These are phyloP conservation scores for Collybia mongolica DNA, from an alignment of 768 basidiomycete species.

Conservation along the genomic window DNA sequence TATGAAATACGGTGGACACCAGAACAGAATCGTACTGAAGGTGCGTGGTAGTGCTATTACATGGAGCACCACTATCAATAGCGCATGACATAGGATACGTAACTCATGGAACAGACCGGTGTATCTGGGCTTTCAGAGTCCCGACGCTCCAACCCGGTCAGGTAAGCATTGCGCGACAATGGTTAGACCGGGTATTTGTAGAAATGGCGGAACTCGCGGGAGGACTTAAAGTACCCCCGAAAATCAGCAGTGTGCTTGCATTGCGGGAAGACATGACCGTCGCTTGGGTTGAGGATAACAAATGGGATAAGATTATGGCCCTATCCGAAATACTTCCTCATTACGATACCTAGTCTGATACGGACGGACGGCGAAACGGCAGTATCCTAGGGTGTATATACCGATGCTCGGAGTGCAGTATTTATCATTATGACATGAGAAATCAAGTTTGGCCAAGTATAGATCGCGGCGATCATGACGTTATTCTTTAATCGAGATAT, in stretches of 20 bases:
- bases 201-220: slow-evolving; percentile 42
- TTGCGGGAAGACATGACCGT: slow-evolving; percentile 51
- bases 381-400: too few species aligned
- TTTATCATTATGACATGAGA: too few species aligned
- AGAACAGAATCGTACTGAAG: slow-evolving; percentile 52
- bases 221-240: slow-evolving; percentile 24
- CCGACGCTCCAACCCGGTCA: slow-evolving; percentile 49
- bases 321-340: background rate
- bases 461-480: too few species aligned
- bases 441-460: too few species aligned
- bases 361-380: too few species aligned
- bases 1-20: slow-evolving; percentile 74
- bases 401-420: too few species aligned
- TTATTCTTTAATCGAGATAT: too few species aligned
- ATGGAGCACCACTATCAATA: background rate
- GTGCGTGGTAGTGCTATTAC: slow-evolving; percentile 28
- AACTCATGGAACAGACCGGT: slow-evolving; percentile 67
- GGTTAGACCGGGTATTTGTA: slow-evolving; percentile 50
- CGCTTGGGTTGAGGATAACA: slow-evolving; percentile 51
- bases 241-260: slow-evolving; percentile 42
- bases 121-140: slow-evolving; percentile 58
- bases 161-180: slow-evolving; percentile 45
- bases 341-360: too few species aligned
- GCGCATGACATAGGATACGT: slow-evolving; percentile 49
- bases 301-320: slow-evolving; percentile 51